Evolutionary conservation across 2,329 filamentous ascomycete genomes (phyloP).

Genomic region (Mariannaea elegans): DNA sequence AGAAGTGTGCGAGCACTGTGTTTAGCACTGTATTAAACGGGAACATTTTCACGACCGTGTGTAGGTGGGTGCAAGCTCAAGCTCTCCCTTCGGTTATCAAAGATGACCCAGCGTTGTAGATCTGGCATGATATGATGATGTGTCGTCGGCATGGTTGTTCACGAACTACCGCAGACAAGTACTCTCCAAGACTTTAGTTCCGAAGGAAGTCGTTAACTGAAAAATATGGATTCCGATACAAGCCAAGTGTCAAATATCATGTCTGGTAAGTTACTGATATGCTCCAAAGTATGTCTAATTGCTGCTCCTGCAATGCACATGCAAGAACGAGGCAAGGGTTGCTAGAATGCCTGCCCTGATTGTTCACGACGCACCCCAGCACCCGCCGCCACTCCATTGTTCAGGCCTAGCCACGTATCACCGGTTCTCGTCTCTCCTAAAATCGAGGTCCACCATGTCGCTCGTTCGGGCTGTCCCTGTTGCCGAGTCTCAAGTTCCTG

Average conservation of each 20-base stretch:
- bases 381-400: slow-evolving; percentile 6
- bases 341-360: slow-evolving; percentile 20
- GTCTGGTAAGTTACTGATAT: not conserved
- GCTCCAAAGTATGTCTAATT: not conserved
- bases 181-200: not conserved
- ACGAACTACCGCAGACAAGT: no score
- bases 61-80: not conserved
- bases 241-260: no score
- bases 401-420: slow-evolving; percentile 2
- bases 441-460: not conserved
- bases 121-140: no score
- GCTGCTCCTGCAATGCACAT: slow-evolving; percentile 32
- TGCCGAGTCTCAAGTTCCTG: not conserved
- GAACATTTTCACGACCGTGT: slow-evolving; percentile 5
- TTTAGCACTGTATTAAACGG: slow-evolving; percentile 15
- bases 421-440: not conserved
- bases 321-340: slow-evolving; percentile 28
- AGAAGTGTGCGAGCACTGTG: not conserved
- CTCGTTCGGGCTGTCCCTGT: not conserved
- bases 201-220: no score
- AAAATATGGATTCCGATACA: no score
- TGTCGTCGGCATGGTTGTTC: not conserved
- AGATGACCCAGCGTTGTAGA: not conserved
- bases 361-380: slow-evolving; percentile 3
- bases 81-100: not conserved